Percentiles rank a stretch among this genome's conserved stretches.
Conservation (phyloP, 202 grass and related monocot genomes). For the Carex arenaria region DNA sequence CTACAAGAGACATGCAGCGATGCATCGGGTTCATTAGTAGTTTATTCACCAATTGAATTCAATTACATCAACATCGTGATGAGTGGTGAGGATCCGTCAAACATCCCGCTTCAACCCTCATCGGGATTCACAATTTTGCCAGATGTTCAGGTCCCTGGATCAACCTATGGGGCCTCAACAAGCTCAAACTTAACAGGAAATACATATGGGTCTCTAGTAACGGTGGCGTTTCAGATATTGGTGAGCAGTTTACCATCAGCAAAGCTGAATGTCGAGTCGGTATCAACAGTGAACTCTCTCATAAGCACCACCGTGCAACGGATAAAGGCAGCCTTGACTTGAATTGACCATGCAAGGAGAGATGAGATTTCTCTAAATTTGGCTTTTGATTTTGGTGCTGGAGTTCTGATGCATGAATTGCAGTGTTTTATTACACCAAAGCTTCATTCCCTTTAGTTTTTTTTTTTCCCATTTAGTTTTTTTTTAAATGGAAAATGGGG, state of each 20-base stretch:
- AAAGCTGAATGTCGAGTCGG: conserved; percentile 63
- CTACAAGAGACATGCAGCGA: conserved; percentile 92
- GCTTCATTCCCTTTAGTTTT: conserved; percentile 23
- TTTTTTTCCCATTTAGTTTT: conserved; percentile 7
- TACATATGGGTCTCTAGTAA: conserved; percentile 43
- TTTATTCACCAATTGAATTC: conserved; percentile 76
- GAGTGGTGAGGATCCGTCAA: conserved; percentile 80
- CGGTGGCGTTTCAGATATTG: conserved; percentile 72
- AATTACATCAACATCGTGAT: conserved; percentile 66
- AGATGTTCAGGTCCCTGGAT: conserved; percentile 1
- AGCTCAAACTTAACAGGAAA: conserved; percentile 18
- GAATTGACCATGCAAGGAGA: not conserved
- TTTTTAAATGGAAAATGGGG: conserved; percentile 36
- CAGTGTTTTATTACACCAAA: conserved; percentile 12
- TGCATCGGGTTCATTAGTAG: conserved; percentile 56
- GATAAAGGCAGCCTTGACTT: conserved; percentile 71
- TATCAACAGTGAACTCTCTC: conserved; percentile 57
- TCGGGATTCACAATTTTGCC: conserved; percentile 81
- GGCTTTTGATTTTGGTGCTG: conserved; percentile 22
- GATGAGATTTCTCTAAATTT: conserved; percentile 2
- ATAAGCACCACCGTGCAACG: conserved; percentile 70
- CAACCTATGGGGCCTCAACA: conserved; percentile 23
- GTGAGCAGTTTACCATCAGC: conserved; percentile 67
- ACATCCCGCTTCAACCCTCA: conserved; percentile 56
- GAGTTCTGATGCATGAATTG: conserved; percentile 23